Conservation (phyloP, 1,284 basidiomycete species). For the Apiotrichum mycotoxinovorans region DNA sequence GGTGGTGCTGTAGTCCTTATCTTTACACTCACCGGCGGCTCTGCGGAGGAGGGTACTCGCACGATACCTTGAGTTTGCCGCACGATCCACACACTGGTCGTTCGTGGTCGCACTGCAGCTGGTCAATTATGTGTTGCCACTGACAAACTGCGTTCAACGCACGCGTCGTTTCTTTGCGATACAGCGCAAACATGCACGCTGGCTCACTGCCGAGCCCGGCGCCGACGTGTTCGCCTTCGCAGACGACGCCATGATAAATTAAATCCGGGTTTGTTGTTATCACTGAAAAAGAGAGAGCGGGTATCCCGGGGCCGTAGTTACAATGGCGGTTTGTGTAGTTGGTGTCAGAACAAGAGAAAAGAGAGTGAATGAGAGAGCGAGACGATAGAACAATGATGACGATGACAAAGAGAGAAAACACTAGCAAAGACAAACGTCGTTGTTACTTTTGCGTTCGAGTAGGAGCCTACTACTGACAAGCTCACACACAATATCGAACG, state of each 20-base stretch:
- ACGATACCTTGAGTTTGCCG: constrained; percentile 14
- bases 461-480: no score
- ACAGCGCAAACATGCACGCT: constrained; percentile 24
- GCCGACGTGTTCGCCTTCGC: background rate
- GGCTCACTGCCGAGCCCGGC: background rate
- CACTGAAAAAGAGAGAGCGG: no score
- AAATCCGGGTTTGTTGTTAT: no score
- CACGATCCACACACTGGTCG: constrained; percentile 22
- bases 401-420: background rate
- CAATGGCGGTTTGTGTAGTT: no score
- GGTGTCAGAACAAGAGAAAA: no score
- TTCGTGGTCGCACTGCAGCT: constrained; percentile 23
- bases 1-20: no score
- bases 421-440: background rate
- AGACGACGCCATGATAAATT: background rate
- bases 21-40: constrained; percentile 16
- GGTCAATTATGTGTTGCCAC: background rate
- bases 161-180: constrained; percentile 25
- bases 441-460: no score
- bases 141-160: background rate
- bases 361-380: background rate
- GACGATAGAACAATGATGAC: background rate
- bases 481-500: no score
- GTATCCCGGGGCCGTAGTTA: no score
- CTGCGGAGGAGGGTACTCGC: constrained; percentile 24